Evolutionary conservation across 1,139 yeast species (phyloP).

Genomic region (Yamadazyma kanchanaburiensis): DNA sequence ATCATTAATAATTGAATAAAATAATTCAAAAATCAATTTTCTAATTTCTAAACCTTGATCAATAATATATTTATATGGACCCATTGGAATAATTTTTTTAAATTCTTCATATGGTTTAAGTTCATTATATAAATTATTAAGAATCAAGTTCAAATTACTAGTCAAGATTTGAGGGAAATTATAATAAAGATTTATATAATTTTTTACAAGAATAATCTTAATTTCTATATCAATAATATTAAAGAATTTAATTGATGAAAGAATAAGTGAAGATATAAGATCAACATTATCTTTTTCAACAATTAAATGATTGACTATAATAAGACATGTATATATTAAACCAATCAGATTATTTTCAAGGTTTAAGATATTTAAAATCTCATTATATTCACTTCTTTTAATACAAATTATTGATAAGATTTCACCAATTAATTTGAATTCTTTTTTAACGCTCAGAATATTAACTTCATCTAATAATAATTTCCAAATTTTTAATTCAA

Average conservation of each 20-base stretch:
- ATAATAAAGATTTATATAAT: conserved; percentile 26
- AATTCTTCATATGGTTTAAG: conserved; percentile 54
- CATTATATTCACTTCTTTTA: conserved; percentile 14
- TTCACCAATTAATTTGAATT: conserved; percentile 31
- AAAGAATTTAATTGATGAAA: conserved; percentile 15
- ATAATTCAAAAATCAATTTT: conserved; percentile 68
- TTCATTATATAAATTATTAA: conserved; percentile 55
- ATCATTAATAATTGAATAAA: conserved; percentile 49
- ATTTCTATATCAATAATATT: conserved; percentile 30
- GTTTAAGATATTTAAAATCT: conserved; percentile 14
- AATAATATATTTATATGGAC: conserved; percentile 80
- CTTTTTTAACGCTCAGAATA: conserved; percentile 11
- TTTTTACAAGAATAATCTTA: conserved; percentile 31
- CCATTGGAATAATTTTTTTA: conserved; percentile 72
- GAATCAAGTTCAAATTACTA: conserved; percentile 45
- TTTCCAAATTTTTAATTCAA: conserved; percentile 8
- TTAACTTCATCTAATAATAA: conserved; percentile 10
- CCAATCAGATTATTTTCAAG: conserved; percentile 14
- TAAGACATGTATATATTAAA: conserved; percentile 28
- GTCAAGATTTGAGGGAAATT: conserved; percentile 58
- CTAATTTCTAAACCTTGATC: conserved; percentile 79
- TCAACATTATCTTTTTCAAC: conserved; percentile 6
- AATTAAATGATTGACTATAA: conserved; percentile 31
- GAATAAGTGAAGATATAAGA: conserved; percentile 12
- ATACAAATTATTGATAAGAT: conserved; percentile 23